These are phyloP conservation scores for Auriscalpium orientale DNA, from an alignment of 768 basidiomycete species.

Conservation along the genomic window DNA sequence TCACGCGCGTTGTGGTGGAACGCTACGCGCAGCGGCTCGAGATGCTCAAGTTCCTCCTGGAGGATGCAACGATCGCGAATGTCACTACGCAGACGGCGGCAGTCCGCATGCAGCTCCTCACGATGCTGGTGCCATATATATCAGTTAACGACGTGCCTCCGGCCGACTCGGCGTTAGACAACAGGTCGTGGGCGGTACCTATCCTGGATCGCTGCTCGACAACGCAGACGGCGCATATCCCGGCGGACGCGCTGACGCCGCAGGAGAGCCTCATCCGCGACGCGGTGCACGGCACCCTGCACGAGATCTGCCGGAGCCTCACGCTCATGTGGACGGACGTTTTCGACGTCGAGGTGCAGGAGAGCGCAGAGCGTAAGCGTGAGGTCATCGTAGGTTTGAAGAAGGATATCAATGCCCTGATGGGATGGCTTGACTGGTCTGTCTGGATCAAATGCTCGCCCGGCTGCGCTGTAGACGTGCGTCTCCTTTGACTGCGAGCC, in stretches of 20 bases:
- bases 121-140: slow-evolving; percentile 25
- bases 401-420: slow-evolving; percentile 7
- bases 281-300: slow-evolving; percentile 10
- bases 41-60: slow-evolving; percentile 17
- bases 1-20: slow-evolving; percentile 23
- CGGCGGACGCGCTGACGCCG: slow-evolving; percentile 5
- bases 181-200: slow-evolving; percentile 8
- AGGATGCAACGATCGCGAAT: slow-evolving; percentile 1
- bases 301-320: slow-evolving; percentile 15
- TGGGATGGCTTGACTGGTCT: slow-evolving; percentile 18
- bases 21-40: slow-evolving; percentile 27
- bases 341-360: slow-evolving; percentile 12
- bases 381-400: not conserved
- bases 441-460: slow-evolving; percentile 13
- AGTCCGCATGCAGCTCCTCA: slow-evolving; percentile 19
- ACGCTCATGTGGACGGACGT: slow-evolving; percentile 10
- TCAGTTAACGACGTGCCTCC: slow-evolving; percentile 9
- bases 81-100: slow-evolving; percentile 3
- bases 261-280: slow-evolving; percentile 9
- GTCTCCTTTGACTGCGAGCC: not conserved
- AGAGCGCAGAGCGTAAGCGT: not conserved
- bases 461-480: not conserved
- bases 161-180: not conserved
- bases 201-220: slow-evolving; percentile 11
- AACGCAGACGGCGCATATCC: slow-evolving; percentile 8